Evolutionary conservation across 768 basidiomycete species (phyloP).

Genomic region (Aureoboletus auriporus): DNA sequence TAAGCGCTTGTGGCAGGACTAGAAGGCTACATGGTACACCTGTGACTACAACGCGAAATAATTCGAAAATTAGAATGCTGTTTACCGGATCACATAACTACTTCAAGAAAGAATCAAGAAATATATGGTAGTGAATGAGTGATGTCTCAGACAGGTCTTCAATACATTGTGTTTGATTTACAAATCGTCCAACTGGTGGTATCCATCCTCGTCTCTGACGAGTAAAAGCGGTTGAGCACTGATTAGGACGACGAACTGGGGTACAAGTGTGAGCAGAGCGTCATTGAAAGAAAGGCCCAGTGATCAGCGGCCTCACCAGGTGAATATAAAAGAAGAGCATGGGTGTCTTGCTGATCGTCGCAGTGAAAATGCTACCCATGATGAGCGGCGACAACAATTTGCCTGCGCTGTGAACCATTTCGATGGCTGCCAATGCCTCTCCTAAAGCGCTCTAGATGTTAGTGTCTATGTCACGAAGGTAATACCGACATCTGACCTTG

Average conservation of each 20-base stretch:
- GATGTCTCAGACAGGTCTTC: too few species aligned
- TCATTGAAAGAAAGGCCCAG: background rate
- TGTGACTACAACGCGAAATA: too few species aligned
- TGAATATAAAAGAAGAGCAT: constrained; percentile 24
- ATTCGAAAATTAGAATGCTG: too few species aligned
- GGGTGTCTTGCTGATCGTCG: constrained; percentile 18
- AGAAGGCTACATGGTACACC: too few species aligned
- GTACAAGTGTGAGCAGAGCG: constrained; percentile 2
- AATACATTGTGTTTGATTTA: background rate
- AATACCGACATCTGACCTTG: constrained; percentile 17
- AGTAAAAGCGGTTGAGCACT: constrained; percentile 20
- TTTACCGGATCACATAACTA: too few species aligned
- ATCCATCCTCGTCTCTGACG: constrained; percentile 20
- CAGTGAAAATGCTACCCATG: constrained; percentile 27
- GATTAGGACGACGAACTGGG: constrained; percentile 14
- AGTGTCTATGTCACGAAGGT: background rate
- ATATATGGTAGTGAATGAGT: too few species aligned
- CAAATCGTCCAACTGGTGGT: constrained; percentile 8
- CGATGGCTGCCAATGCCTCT: constrained; percentile 26
- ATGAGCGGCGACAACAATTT: constrained; percentile 24
- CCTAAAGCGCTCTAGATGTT: constrained; percentile 9
- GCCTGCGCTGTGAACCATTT: constrained; percentile 23
- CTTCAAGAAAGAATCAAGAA: too few species aligned
- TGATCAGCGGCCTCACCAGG: constrained; percentile 8
- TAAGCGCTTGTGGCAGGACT: too few species aligned